Evolutionary conservation across 2,329 filamentous ascomycete genomes (phyloP).

Genomic region (Verticillium alfalfae): DNA sequence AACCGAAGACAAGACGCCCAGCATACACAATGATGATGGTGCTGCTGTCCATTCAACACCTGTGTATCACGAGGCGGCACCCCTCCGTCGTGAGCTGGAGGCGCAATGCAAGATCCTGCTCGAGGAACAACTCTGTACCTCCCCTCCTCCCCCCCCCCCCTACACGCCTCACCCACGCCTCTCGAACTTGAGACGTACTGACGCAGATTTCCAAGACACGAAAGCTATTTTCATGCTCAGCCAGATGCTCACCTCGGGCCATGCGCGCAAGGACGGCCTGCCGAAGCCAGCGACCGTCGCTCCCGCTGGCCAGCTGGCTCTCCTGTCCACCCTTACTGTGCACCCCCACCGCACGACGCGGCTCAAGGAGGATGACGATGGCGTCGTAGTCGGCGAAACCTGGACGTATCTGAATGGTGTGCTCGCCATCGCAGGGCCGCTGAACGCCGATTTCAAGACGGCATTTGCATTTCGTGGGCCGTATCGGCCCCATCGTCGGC

Average conservation of each 20-base stretch:
- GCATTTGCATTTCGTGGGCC: conserved; percentile 63
- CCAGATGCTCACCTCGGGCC: conserved; percentile 53
- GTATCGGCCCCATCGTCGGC: conserved; percentile 24
- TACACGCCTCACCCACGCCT: neutral
- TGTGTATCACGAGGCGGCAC: conserved; percentile 47
- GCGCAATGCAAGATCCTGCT: conserved; percentile 66
- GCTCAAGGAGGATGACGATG: conserved; percentile 53
- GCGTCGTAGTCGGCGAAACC: conserved; percentile 60
- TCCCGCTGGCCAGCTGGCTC: conserved; percentile 65
- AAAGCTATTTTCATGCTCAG: conserved; percentile 60
- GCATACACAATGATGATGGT: neutral
- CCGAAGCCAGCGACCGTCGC: conserved; percentile 55
- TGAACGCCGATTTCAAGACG: conserved; percentile 62
- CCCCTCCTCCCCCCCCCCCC: conserved; percentile 2
- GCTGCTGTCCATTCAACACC: conserved; percentile 11
- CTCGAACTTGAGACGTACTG: neutral
- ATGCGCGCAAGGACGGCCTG: conserved; percentile 19
- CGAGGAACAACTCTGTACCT: conserved; percentile 66
- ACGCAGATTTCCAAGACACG: conserved; percentile 29
- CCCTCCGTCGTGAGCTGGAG: conserved; percentile 57
- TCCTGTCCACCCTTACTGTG: conserved; percentile 76
- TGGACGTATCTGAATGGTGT: conserved; percentile 66
- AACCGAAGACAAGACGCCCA: neutral
- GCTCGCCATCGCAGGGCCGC: conserved; percentile 58
- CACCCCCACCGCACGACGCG: conserved; percentile 77